Evolutionary conservation across 805 yeast species (phyloP).

Genomic region (Ascoidea tarda): DNA sequence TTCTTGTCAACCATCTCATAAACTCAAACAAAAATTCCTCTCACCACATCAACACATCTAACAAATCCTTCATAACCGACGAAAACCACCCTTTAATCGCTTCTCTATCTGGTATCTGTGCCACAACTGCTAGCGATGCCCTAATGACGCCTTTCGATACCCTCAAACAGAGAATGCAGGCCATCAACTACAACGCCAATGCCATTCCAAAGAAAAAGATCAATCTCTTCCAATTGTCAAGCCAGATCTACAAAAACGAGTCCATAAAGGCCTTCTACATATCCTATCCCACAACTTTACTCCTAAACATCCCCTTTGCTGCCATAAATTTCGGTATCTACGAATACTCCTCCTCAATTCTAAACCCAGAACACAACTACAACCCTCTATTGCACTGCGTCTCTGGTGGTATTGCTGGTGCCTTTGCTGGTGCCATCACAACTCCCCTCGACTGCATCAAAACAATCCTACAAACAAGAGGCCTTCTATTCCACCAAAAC

Average conservation of each 20-base stretch:
- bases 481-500: constrained; percentile 20
- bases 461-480: constrained; percentile 79
- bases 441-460: constrained; percentile 92
- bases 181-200: constrained; percentile 12
- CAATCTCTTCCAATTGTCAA: constrained; percentile 23
- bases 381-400: constrained; percentile 89
- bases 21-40: not conserved
- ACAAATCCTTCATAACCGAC: constrained; percentile 27
- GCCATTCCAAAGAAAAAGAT: constrained; percentile 12
- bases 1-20: constrained; percentile 20
- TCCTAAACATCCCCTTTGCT: constrained; percentile 89
- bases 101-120: constrained; percentile 79
- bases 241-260: constrained; percentile 39
- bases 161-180: constrained; percentile 89
- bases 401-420: constrained; percentile 91
- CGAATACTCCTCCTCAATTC: constrained; percentile 62
- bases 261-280: constrained; percentile 76
- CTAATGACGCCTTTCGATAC: constrained; percentile 97
- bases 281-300: constrained; percentile 86
- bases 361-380: constrained; percentile 68
- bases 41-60: not conserved
- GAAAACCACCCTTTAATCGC: constrained; percentile 73
- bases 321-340: constrained; percentile 89
- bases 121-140: constrained; percentile 88
- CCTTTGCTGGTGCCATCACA: constrained; percentile 85